Evolutionary conservation across 192 early-diverging fungal genomes (phyloP).

Genomic region (Phlyctochytrium bullatum): DNA sequence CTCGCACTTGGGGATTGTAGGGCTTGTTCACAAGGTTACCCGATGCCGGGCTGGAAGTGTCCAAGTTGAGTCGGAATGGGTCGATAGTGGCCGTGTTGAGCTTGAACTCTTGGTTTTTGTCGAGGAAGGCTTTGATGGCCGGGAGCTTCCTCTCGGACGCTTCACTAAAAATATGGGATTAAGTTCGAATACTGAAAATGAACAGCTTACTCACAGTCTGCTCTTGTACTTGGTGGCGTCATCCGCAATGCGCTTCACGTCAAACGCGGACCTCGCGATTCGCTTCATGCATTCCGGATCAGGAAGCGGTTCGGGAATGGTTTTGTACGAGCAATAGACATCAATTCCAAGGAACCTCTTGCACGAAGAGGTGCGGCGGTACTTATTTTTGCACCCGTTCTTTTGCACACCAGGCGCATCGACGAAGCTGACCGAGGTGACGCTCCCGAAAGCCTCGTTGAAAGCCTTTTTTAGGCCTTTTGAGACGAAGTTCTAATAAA

Average conservation of each 20-base stretch:
- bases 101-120: background rate
- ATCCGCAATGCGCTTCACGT: background rate
- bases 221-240: background rate
- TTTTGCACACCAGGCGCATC: background rate
- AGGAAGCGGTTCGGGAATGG: background rate
- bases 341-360: background rate
- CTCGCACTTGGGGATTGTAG: too few species aligned
- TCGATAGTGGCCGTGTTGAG: background rate
- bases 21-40: background rate
- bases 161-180: background rate
- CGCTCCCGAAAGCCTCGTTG: background rate
- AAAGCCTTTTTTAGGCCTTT: background rate
- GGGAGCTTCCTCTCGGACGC: background rate
- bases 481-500: too few species aligned
- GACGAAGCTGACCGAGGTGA: background rate
- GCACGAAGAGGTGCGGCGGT: background rate
- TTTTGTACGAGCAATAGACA: background rate
- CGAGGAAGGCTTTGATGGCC: background rate
- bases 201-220: background rate
- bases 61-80: background rate
- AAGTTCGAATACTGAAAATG: background rate
- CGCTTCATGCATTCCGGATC: background rate
- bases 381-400: background rate
- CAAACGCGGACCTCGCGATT: background rate
- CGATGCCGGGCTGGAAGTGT: background rate